Conservation (phyloP, 495 filamentous ascomycete genomes). For the Penicillium verhagenii region DNA sequence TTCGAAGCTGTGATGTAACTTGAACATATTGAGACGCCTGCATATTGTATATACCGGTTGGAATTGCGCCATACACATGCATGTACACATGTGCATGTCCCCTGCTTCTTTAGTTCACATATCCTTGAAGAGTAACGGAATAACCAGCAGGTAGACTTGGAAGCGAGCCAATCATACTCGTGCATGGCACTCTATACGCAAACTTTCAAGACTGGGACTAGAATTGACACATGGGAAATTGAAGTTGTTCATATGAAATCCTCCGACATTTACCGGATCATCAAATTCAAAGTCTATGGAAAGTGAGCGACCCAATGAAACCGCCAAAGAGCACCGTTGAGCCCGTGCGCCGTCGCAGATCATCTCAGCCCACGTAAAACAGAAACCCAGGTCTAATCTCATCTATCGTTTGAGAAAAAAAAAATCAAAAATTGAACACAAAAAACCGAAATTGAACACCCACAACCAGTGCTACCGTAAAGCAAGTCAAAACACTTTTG, state of each 20-base stretch:
- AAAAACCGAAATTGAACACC: neutral
- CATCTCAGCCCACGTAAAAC: slow-evolving; percentile 9
- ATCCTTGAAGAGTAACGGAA: neutral
- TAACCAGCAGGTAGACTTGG: too few relatives aligned
- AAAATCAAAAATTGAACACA: neutral
- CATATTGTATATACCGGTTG: neutral
- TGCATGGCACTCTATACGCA: neutral
- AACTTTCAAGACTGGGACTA: neutral
- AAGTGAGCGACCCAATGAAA: neutral
- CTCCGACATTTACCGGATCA: neutral
- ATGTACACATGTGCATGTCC: neutral
- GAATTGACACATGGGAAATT: neutral
- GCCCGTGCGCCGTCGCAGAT: slow-evolving; percentile 11
- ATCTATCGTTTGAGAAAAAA: slow-evolving; percentile 4
- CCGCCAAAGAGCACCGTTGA: neutral
- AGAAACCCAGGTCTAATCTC: slow-evolving; percentile 19
- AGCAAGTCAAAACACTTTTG: slow-evolving; percentile 20
- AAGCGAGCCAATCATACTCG: neutral
- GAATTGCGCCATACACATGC: neutral
- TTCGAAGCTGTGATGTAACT: slow-evolving; percentile 23
- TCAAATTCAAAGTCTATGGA: neutral
- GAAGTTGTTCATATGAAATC: neutral
- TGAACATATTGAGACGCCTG: neutral
- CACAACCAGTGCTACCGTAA: slow-evolving; percentile 1
- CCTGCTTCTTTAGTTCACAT: neutral